These are phyloP conservation scores for Ligustrum vulgare DNA, from an alignment of 257 asterid genomes.

Conservation along the genomic window DNA sequence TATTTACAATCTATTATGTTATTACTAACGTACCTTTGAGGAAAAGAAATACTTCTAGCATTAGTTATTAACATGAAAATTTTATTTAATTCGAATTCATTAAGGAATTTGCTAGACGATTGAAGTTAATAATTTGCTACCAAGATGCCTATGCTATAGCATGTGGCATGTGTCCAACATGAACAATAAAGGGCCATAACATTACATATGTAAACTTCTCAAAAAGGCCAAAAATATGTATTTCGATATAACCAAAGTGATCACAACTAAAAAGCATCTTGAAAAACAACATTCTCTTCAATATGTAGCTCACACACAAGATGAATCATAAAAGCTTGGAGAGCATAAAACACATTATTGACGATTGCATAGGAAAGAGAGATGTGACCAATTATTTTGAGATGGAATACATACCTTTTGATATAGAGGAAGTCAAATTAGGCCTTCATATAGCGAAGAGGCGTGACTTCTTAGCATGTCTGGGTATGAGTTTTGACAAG, in stretches of 20 bases:
- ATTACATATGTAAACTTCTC: not conserved
- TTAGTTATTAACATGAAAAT: constrained; percentile 7
- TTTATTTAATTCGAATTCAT: not conserved
- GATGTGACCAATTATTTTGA: too few relatives aligned
- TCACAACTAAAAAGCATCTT: constrained; percentile 7
- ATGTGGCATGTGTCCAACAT: not conserved
- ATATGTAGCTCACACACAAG: too few relatives aligned
- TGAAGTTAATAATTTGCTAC: constrained; percentile 14
- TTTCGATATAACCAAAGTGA: not conserved
- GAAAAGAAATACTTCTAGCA: too few relatives aligned
- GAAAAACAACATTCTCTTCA: constrained; percentile 5
- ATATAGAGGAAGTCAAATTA: too few relatives aligned
- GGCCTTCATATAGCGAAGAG: too few relatives aligned
- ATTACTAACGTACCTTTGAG: not conserved
- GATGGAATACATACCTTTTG: too few relatives aligned
- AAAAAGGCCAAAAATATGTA: constrained; percentile 12
- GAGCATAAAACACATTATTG: too few relatives aligned
- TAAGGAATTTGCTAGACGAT: not conserved
- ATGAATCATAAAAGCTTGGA: too few relatives aligned
- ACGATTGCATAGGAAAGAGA: too few relatives aligned
- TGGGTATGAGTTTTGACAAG: too few relatives aligned
- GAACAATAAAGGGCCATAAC: not conserved
- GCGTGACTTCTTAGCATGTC: too few relatives aligned
- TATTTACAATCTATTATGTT: not conserved
- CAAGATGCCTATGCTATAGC: not conserved